A percentile compares a stretch with the other conserved stretches of the same genome.
Conservation (phyloP, 805 yeast genomes). For the Kuraishia capsulata region DNA sequence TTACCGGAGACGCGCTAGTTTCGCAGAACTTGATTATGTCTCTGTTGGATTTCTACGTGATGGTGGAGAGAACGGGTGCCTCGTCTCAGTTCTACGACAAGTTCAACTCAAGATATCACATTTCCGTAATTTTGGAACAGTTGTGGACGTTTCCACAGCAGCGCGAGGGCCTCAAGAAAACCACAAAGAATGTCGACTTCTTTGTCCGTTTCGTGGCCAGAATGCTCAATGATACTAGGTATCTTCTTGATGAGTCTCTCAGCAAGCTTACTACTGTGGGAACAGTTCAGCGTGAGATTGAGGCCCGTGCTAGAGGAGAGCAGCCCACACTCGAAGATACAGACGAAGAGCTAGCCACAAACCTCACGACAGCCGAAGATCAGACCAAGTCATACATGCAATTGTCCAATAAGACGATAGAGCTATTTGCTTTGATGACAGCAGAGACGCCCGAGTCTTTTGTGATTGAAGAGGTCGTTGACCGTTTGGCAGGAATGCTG, state of each 20-base stretch:
- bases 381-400: conserved; percentile 79
- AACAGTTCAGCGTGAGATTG: conserved; percentile 56
- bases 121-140: conserved; percentile 73
- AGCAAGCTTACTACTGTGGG: conserved; percentile 74
- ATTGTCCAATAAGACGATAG: conserved; percentile 74
- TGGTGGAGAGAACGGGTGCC: conserved; percentile 94
- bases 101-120: conserved; percentile 82
- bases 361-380: conserved; percentile 55
- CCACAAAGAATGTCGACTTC: conserved; percentile 65
- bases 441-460: conserved; percentile 82
- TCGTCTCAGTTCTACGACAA: conserved; percentile 94
- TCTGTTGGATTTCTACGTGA: conserved; percentile 81
- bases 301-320: conserved; percentile 31
- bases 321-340: conserved; percentile 34
- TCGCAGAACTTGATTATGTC: conserved; percentile 67
- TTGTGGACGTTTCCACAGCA: conserved; percentile 72
- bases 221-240: conserved; percentile 91
- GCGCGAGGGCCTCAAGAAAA: conserved; percentile 62
- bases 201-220: conserved; percentile 90
- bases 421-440: conserved; percentile 72
- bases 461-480: conserved; percentile 82
- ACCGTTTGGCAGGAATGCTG: conserved; percentile 91
- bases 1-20: conserved; percentile 56
- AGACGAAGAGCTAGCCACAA: conserved; percentile 50
- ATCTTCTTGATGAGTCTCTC: conserved; percentile 82